phyloP scores from a whole-genome alignment of 2,329 filamentous ascomycete genomes.

The Anisogramma anomala region DNA sequence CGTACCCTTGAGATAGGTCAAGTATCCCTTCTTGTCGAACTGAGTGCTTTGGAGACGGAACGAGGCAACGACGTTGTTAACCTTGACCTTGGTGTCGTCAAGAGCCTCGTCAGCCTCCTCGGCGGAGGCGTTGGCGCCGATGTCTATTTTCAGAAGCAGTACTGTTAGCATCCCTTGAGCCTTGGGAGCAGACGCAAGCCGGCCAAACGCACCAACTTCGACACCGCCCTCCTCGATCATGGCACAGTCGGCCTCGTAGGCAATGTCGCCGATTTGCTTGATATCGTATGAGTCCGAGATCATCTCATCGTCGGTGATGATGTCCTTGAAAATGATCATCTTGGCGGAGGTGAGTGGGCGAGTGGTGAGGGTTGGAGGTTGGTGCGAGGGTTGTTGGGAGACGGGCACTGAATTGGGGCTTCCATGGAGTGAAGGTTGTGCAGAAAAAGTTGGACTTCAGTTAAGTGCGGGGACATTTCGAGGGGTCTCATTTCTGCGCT shows the following conservation, averaged over 20 bases:
- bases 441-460: too few relatives aligned
- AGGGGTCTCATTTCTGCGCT: too few relatives aligned
- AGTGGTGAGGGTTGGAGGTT: slow-evolving; percentile 15
- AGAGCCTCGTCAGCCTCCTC: slow-evolving; percentile 70
- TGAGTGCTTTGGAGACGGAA: slow-evolving; percentile 73
- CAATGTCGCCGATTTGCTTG: slow-evolving; percentile 62
- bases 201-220: slow-evolving; percentile 50
- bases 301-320: slow-evolving; percentile 84
- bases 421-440: too few relatives aligned
- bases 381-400: slow-evolving; percentile 17
- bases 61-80: slow-evolving; percentile 87
- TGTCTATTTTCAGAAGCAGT: slow-evolving; percentile 41
- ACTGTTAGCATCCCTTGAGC: background rate
- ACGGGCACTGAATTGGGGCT: background rate
- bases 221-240: slow-evolving; percentile 75
- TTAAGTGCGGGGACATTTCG: too few relatives aligned
- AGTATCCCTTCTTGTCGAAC: slow-evolving; percentile 84
- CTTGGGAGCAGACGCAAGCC: background rate
- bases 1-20: slow-evolving; percentile 74
- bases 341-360: slow-evolving; percentile 31
- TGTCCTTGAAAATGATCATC: slow-evolving; percentile 72
- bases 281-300: slow-evolving; percentile 89
- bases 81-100: slow-evolving; percentile 59
- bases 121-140: slow-evolving; percentile 91
- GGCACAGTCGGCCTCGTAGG: slow-evolving; percentile 84